Evolutionary conservation across 495 filamentous ascomycete genomes (phyloP), one percentile per base, ranked within the genome.

Genomic region (Aspergillus affinis): DNA sequence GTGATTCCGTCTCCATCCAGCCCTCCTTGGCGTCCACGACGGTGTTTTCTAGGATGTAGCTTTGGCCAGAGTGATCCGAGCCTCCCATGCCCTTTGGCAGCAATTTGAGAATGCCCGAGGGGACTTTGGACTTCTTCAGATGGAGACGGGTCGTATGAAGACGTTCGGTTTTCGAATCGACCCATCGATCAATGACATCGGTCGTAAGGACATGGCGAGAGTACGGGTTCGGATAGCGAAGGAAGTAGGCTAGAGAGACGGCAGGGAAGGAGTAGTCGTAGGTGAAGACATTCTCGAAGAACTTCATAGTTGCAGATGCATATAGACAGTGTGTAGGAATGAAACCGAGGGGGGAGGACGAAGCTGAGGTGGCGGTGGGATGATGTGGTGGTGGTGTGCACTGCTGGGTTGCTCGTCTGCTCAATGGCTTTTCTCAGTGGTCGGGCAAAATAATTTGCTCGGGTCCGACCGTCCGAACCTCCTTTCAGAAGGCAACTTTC

Each of bases 171-270:
- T 65, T 68, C 3, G 89, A 85, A 69, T 98, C 93, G 76, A 96
- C 84, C 67, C 86, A 82, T 49, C 90, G 90, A 36, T 88, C 86
- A 73, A 99, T 93, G 69, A 94, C 94, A 78, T 99, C 94, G 73
- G 93, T 96, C 45, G 90, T 95, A 61, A 97, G 84, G 59, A 99
- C 94, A 82, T 99, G 94, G 64, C 84, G 90, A 60, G 90, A 88
- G 76, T 97, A 97, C 12, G 94, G 94, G 73, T 99, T 99, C 17
- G 94, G 95, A 74, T 99, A 99, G 45, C 94, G 93, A 54, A 99
- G 90, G 82, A 97, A 98, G 84, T 97, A 99, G 76, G 94, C 94
- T 62, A 99, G 88, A 9, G 92, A 93, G 46, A 99, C 94, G 61
- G 88, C 85, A 60, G 92, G 88, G 75, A 94, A 95, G 65, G 90